Conservation (phyloP, 2,329 filamentous ascomycete species). For the Rhinocladiella similis region DNA sequence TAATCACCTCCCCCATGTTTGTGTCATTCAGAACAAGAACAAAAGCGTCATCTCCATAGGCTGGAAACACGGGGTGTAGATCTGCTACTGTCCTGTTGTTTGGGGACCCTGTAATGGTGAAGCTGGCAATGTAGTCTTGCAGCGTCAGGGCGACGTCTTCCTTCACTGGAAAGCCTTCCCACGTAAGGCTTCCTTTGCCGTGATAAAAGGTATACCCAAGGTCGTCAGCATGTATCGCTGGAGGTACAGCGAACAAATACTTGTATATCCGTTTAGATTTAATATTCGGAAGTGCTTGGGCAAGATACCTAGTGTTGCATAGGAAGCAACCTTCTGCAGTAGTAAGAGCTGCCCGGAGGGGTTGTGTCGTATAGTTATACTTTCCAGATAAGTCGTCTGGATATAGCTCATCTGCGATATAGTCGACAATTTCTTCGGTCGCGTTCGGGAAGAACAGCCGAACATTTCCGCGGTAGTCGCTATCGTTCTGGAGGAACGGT, state of each 20-base stretch:
- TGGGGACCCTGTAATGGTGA: constrained; percentile 35
- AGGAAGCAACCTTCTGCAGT: constrained; percentile 47
- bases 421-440: constrained; percentile 36
- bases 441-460: constrained; percentile 32
- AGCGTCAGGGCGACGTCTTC: constrained; percentile 35
- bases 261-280: constrained; percentile 45
- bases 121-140: constrained; percentile 41
- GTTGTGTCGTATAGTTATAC: constrained; percentile 47
- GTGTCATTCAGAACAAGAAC: constrained; percentile 46
- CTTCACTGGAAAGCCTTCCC: constrained; percentile 33
- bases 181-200: constrained; percentile 36
- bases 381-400: constrained; percentile 51
- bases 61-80: constrained; percentile 40
- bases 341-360: constrained; percentile 43
- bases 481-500: constrained; percentile 33
- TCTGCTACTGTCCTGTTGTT: constrained; percentile 10
- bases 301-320: constrained; percentile 57
- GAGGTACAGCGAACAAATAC: constrained; percentile 55
- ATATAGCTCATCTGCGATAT: constrained; percentile 51
- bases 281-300: constrained; percentile 48
- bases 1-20: constrained; percentile 39
- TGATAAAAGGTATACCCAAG: constrained; percentile 54
- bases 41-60: constrained; percentile 47
- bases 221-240: constrained; percentile 55
- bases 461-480: constrained; percentile 23